Evolutionary conservation across 441 rosid genomes (phyloP).

Genomic region (Syzygium malaccense): DNA sequence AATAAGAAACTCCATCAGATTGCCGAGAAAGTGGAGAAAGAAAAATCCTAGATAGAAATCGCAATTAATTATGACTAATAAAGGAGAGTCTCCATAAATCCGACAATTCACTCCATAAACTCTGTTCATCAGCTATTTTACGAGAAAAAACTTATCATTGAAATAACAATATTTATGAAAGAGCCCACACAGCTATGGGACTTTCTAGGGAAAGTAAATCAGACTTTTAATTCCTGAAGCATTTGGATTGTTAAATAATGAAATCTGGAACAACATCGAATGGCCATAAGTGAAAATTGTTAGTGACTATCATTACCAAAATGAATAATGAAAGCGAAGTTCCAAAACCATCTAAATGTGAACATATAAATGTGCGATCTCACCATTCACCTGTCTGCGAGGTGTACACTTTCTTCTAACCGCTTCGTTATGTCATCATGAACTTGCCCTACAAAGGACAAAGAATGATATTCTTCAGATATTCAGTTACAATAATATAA

Average conservation of each 20-base stretch:
- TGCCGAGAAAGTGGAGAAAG: neutral
- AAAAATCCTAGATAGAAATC: neutral
- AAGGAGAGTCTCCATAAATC: neutral
- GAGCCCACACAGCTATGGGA: neutral
- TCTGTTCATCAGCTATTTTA: neutral
- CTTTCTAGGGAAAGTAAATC: neutral
- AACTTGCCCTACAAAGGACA: conserved; percentile 29
- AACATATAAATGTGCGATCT: neutral
- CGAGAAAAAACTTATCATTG: neutral
- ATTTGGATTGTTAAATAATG: neutral
- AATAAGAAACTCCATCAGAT: neutral
- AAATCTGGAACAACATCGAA: neutral
- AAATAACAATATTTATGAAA: neutral
- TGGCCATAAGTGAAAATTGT: neutral
- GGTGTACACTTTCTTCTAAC: conserved; percentile 15
- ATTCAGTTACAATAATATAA: neutral
- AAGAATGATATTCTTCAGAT: neutral
- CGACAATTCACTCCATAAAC: neutral
- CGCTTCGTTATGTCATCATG: conserved; percentile 20
- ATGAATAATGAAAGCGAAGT: neutral
- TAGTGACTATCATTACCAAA: neutral
- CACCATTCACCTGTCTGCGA: conserved; percentile 1
- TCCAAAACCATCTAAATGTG: neutral
- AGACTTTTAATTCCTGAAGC: neutral
- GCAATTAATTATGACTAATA: neutral